Evolutionary conservation across 768 basidiomycete species (phyloP).

Genomic region (Tylopilus plumbeoviolaceoides): DNA sequence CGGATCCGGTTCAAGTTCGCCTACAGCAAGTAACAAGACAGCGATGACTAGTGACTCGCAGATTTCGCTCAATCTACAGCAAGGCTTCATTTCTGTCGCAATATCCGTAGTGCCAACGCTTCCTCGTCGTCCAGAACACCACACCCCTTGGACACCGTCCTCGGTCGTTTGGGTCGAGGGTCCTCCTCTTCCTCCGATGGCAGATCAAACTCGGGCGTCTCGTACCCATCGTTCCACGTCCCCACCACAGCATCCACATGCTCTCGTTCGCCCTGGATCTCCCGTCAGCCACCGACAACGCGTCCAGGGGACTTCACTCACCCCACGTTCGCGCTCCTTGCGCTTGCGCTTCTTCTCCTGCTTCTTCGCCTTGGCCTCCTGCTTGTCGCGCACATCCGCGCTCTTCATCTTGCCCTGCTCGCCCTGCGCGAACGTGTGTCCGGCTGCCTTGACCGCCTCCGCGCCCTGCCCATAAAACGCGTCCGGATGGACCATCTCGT

Average conservation of each 20-base stretch:
- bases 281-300: too few relatives aligned
- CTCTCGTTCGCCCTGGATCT: constrained; percentile 29
- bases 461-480: constrained; percentile 66
- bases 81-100: too few relatives aligned
- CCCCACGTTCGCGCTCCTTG: constrained; percentile 66
- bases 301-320: constrained; percentile 8
- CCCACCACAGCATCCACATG: constrained; percentile 28
- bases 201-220: constrained; percentile 66
- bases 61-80: too few relatives aligned
- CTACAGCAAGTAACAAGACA: too few relatives aligned
- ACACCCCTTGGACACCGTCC: too few relatives aligned
- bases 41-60: too few relatives aligned
- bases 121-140: too few relatives aligned
- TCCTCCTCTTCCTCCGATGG: constrained; percentile 27
- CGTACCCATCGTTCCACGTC: constrained; percentile 48
- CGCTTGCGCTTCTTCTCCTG: constrained; percentile 89
- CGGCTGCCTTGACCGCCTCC: constrained; percentile 61
- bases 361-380: constrained; percentile 83
- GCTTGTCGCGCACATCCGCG: constrained; percentile 73
- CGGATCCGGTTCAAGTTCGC: too few relatives aligned
- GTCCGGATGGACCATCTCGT: constrained; percentile 78
- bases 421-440: constrained; percentile 63
- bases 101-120: too few relatives aligned
- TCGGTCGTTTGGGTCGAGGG: too few relatives aligned
- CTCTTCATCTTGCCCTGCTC: constrained; percentile 70